Percentiles rank a stretch among this genome's conserved stretches.
Conservation (phyloP, 306 rosid species). For the Astragalus membranaceus region DNA sequence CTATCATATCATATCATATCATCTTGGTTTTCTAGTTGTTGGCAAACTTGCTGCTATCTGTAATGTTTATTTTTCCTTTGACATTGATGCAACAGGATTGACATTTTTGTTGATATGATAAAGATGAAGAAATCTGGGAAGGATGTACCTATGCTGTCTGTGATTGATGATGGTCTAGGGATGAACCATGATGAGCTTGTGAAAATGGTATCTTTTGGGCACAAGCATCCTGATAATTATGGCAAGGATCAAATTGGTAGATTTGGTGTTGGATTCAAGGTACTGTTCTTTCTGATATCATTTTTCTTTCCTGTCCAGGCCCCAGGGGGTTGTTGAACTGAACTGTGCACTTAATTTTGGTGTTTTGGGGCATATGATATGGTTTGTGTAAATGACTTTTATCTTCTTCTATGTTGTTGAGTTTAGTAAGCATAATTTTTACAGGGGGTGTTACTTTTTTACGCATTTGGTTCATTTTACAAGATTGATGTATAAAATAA, state of each 20-base stretch:
- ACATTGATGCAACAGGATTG: conserved; percentile 35
- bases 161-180: conserved; percentile 55
- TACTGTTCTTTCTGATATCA: not conserved
- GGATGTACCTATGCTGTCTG: conserved; percentile 38
- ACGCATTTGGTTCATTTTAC: not conserved
- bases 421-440: no score
- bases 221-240: conserved; percentile 27
- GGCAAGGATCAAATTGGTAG: conserved; percentile 45
- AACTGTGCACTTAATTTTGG: not conserved
- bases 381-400: not conserved
- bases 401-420: no score
- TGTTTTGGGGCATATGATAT: not conserved
- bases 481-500: not conserved
- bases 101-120: conserved; percentile 40
- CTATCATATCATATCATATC: not conserved
- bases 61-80: conserved; percentile 9
- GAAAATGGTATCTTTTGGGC: conserved; percentile 49
- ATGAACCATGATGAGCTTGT: conserved; percentile 45
- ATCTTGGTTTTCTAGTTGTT: not conserved
- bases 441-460: no score
- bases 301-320: not conserved
- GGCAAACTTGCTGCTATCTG: not conserved
- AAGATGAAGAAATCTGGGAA: conserved; percentile 28
- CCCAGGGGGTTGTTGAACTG: not conserved
- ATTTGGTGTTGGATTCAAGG: conserved; percentile 62